Base-by-base conservation (phyloP, 352 stramenopile genomes). In the Pythium utonaiense region DNA sequence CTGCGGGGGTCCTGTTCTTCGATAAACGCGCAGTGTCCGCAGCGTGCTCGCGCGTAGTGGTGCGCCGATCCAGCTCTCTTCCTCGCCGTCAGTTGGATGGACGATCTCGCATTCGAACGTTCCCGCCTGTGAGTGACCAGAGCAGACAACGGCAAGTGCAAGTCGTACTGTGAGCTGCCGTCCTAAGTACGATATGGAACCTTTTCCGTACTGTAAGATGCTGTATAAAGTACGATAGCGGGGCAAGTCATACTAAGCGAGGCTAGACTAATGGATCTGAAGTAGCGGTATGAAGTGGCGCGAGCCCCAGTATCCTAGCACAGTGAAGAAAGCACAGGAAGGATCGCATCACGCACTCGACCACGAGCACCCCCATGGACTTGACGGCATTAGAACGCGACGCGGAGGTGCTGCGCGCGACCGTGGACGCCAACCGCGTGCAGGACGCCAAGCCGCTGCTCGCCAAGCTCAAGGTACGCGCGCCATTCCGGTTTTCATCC, bases 321-420 rank as follows among this genome's bases (percentile, higher is more conserved):
- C n/a, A 6, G 8, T n/a, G 42, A 25, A 50, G 42, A 50, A 50
- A 50, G 21, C 19, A 50, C 42, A 50, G 42, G 42, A 50, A 50
- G 42, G 42, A 50, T 50, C 42, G 42, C 34, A 50, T 3, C 27
- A 28, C 40, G 14, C 19, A 4, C 33, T n/a, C 41, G 12, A 13
- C 34, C n/a, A 54, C 9, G 5, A 30, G 16, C 16, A 59, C 10
- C n/a, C n/a, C n/a, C 14, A 67, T 67, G 53, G 70, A 78, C 50
- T 64, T 92, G 25, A 66, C 83, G 38, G 61, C 59, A 57, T 62
- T 89, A 22, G 72, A 90, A 60, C 77, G 77, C 62, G 75, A 92
- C 21, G 82, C 82, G 45, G 75, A 89, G 54, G 68, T 69, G 64
- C 70, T 92, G 47, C 82, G 82, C 41, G 67, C 78, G 21, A 69